A percentile compares a stretch with the other conserved stretches of the same genome.
Conservation (phyloP, 2,329 filamentous ascomycete species). For the Mycosphaerella arachidis region DNA sequence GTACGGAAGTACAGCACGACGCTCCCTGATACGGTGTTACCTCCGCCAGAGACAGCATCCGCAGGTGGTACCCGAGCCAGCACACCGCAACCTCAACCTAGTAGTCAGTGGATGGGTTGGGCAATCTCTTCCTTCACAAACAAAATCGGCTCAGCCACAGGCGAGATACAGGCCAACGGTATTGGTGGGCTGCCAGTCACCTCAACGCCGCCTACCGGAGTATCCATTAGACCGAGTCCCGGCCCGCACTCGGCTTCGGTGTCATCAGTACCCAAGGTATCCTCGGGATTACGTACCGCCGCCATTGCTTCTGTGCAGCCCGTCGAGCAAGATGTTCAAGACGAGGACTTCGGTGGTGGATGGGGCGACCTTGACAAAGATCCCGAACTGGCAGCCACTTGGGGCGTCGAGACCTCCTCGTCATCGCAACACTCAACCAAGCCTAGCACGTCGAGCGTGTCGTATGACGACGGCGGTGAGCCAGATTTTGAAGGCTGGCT, state of each 20-base stretch:
- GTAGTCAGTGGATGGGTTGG: slow-evolving; percentile 82
- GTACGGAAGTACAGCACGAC: slow-evolving; percentile 71
- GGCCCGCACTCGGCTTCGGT: slow-evolving; percentile 24
- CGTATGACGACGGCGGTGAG: slow-evolving; percentile 79
- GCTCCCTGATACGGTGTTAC: slow-evolving; percentile 76
- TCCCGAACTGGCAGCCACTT: slow-evolving; percentile 30
- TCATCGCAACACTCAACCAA: slow-evolving; percentile 31
- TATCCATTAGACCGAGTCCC: slow-evolving; percentile 32
- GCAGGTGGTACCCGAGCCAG: slow-evolving; percentile 61
- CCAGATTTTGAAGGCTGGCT: slow-evolving; percentile 96
- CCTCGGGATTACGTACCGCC: slow-evolving; percentile 26
- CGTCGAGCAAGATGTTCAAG: slow-evolving; percentile 46
- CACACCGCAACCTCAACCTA: slow-evolving; percentile 60
- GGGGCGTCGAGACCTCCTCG: slow-evolving; percentile 9
- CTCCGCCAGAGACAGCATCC: slow-evolving; percentile 54
- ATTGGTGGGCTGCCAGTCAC: slow-evolving; percentile 32
- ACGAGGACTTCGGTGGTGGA: slow-evolving; percentile 48
- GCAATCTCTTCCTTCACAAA: slow-evolving; percentile 98
- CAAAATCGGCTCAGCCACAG: slow-evolving; percentile 76
- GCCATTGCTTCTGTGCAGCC: slow-evolving; percentile 36
- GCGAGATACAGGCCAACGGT: slow-evolving; percentile 69
- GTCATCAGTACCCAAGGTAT: slow-evolving; percentile 27
- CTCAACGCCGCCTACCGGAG: slow-evolving; percentile 40
- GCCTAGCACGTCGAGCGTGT: slow-evolving; percentile 31
- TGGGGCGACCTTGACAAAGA: slow-evolving; percentile 65